Evolutionary conservation across 345 rosid species (phyloP), one percentile per base, ranked within the genome.

Genomic region (Populus ilicifolia): DNA sequence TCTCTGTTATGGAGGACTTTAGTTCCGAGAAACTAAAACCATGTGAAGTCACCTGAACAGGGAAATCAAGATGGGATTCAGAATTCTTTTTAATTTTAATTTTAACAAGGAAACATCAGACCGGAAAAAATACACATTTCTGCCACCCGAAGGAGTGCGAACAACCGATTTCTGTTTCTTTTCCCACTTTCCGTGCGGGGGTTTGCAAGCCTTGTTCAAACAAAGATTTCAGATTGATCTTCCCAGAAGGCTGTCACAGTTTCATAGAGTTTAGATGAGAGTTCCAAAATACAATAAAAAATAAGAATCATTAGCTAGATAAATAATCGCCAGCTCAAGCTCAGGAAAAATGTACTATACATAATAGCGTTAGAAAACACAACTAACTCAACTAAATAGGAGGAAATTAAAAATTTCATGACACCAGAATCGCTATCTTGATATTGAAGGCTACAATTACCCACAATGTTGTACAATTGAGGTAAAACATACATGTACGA

Each of bases 401-500:
- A 56, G 29, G 63, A 9, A 56, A 9, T 11, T 11, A 35, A 23
- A 23, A 65, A 0, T 10, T 18, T 2, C 8, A 21, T 1, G 35
- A 23, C 33, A 6, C 4, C 13, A 29, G 67, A 56, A 41, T 36
- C 10, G 16, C 8, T 8, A 35, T 61, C 38, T 54, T 27, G 54
- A 66, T 41, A 66, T 25, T 12, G 50, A 73, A 29, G 18, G 59
- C 61, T 33, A 64, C 23, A 73, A 12, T 27, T 67, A 52, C 4
- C 69, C 75, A 69, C 41, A 69, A 75, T 64, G n/a, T 48, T 59
- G 41, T 33, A 35, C 69, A 65, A 62, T 65, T 74, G 79, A 75
- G 29, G 23, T 4, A 17, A 17, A 67, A 23, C 44, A 72, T 71
- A 35, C 71, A 70, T 25, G n/a, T 18, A 65, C 27, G 74, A 80